Evolutionary conservation across 2,329 filamentous ascomycete genomes (phyloP).

Genomic region (Aspergillus neoniger): DNA sequence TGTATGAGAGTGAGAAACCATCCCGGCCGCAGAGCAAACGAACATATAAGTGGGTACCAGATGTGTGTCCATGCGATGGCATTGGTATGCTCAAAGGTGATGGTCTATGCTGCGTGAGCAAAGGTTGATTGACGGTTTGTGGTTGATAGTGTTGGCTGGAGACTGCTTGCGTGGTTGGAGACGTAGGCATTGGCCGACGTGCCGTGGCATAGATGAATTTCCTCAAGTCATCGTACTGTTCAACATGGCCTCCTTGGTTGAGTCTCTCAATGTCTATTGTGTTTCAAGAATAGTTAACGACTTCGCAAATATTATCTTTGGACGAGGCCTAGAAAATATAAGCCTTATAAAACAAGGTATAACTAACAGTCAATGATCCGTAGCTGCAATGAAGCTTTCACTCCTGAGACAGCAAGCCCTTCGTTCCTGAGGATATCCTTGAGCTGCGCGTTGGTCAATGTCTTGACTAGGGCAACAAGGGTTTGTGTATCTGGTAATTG

Average conservation of each 20-base stretch:
- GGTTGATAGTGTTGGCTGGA: conserved; percentile 30
- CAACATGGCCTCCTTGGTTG: conserved; percentile 24
- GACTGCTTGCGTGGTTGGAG: conserved; percentile 28
- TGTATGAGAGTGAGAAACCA: conserved; percentile 39
- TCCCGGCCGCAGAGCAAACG: background rate
- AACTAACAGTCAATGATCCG: conserved; percentile 77
- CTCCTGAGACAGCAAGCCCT: conserved; percentile 73
- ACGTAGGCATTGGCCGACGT: conserved; percentile 29
- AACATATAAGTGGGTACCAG: conserved; percentile 25
- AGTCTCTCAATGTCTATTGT: conserved; percentile 32
- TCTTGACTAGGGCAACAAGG: conserved; percentile 53
- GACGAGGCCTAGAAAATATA: background rate
- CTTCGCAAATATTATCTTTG: background rate
- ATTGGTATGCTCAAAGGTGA: conserved; percentile 33
- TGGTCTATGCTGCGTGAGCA: conserved; percentile 30
- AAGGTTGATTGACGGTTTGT: conserved; percentile 24
- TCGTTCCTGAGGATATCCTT: conserved; percentile 75
- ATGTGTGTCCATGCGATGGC: conserved; percentile 31
- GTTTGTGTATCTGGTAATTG: conserved; percentile 44
- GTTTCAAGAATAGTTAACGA: background rate
- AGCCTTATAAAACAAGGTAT: conserved; percentile 4
- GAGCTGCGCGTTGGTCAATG: conserved; percentile 65
- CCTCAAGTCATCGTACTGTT: conserved; percentile 36
- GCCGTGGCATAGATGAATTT: conserved; percentile 35
- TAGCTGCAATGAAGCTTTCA: conserved; percentile 78